Base-by-base conservation (phyloP, 352 stramenopile species). In the Pythium folliculosum region DNA sequence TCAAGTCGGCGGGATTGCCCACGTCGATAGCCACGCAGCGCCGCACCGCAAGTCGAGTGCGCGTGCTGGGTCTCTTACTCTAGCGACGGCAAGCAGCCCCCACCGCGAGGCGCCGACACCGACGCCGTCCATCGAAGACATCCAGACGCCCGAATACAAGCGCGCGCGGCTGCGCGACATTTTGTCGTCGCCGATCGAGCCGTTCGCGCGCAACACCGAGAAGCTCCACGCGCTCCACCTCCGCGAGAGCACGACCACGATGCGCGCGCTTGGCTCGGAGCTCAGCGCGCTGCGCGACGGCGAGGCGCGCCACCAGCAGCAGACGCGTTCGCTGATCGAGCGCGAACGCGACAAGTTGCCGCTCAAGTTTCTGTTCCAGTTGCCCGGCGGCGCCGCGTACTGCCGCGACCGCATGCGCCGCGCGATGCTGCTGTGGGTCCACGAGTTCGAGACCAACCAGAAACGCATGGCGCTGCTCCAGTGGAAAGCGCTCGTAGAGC, bases 401-500 rank as follows among this genome's bases (percentile, higher is more conserved):
- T 94, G 88, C 60, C 78, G 86, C 0, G 69, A 92, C 23, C 84
- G 82, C 23, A 89, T 94, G 79, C 72, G 83, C 12, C 80, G 75
- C 9, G 82, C 85, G 8, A 86, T 95, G 75, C 65, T 72, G 30
- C 76, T 91, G 4, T 95, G 84, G 86, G 32, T 93, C 4, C 65
- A 81, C 6, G 73, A 86, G 55, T 94, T 94, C 62, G 82, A 94
- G 60, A 68, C 84, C 47, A 93, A 93, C 38, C 82, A 93, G 57
- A 72, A 77, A n/a, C 80, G 81, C 5, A 76, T 90, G 62, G 84
- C 83, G 22, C 70, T 92, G 7, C 55, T 90, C 49, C 88, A 95
- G 71, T 95, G 86, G 88, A 93, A 93, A 60, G 86, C 81, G n/a
- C 45, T 90, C 8, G 81, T 93, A 2, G 88, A 92, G 35, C 73